Percentiles rank a stretch among this genome's conserved stretches.
Evolutionary conservation across 805 yeast species (phyloP).

Genomic region (Nakazawaea wyomingensis): DNA sequence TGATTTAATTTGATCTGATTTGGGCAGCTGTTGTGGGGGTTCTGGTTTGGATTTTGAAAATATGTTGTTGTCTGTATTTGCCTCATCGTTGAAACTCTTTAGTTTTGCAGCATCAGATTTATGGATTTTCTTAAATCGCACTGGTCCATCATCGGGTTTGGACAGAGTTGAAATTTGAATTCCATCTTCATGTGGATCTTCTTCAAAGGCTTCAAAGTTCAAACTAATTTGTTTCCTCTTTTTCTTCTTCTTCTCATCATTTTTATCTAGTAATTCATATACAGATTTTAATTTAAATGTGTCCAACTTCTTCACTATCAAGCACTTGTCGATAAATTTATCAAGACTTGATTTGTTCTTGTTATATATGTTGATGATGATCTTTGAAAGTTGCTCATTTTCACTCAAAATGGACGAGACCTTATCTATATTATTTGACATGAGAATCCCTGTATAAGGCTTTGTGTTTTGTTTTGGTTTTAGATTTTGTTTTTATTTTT

Average conservation of each 20-base stretch:
- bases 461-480: not conserved
- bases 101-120: constrained; percentile 3
- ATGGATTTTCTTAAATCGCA: constrained; percentile 7
- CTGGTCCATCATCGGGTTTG: not conserved
- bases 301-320: constrained; percentile 5
- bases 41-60: not conserved
- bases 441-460: not conserved
- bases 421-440: constrained; percentile 4
- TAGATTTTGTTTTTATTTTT: not conserved
- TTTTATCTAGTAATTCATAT: constrained; percentile 1
- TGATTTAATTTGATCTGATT: not conserved
- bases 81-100: not conserved
- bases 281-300: not conserved
- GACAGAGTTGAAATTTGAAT: not conserved
- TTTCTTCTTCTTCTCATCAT: constrained; percentile 6
- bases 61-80: not conserved
- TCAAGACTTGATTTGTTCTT: not conserved
- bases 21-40: not conserved
- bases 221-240: constrained; percentile 4
- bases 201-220: constrained; percentile 3
- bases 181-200: constrained; percentile 2
- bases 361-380: constrained; percentile 3
- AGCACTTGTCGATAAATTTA: constrained; percentile 1
- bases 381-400: constrained; percentile 7
- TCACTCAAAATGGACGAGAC: constrained; percentile 1